phyloP scores from a whole-genome alignment of 805 yeast genomes.

The Ogataea glucozyma region DNA sequence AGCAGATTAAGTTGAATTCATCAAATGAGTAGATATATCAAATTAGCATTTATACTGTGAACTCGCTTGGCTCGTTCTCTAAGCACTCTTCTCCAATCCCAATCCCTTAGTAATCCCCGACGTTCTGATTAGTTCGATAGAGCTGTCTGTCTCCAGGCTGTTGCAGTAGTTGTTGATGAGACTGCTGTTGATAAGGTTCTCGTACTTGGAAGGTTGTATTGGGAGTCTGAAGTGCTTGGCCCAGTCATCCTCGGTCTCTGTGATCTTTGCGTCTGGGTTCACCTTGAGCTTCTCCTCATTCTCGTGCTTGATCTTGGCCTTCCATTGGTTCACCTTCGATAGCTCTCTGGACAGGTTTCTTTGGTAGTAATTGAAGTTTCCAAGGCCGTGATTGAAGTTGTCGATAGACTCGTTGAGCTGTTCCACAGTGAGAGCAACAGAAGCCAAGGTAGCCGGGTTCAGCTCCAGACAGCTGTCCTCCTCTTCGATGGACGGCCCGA shows the following conservation, averaged over 20 bases:
- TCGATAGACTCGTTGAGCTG: conserved; percentile 68
- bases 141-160: conserved; percentile 70
- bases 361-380: conserved; percentile 79
- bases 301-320: conserved; percentile 65
- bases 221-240: conserved; percentile 64
- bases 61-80: background rate
- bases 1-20: too few relatives aligned
- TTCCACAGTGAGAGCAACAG: conserved; percentile 51
- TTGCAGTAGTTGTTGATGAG: conserved; percentile 70
- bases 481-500: conserved; percentile 17
- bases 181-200: conserved; percentile 66
- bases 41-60: too few relatives aligned
- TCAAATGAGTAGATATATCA: too few relatives aligned
- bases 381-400: conserved; percentile 74
- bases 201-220: conserved; percentile 72
- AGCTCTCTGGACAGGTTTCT: conserved; percentile 71
- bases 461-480: conserved; percentile 35
- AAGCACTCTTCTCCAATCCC: conserved; percentile 28
- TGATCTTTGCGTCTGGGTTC: conserved; percentile 51
- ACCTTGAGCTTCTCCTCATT: conserved; percentile 58
- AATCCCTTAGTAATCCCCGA: conserved; percentile 58
- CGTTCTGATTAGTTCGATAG: conserved; percentile 63
- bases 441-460: conserved; percentile 43
- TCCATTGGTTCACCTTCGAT: conserved; percentile 73
- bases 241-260: conserved; percentile 60